phyloP scores from a whole-genome alignment of 2,329 filamentous ascomycete genomes.

The Karstenula rhodostoma region DNA sequence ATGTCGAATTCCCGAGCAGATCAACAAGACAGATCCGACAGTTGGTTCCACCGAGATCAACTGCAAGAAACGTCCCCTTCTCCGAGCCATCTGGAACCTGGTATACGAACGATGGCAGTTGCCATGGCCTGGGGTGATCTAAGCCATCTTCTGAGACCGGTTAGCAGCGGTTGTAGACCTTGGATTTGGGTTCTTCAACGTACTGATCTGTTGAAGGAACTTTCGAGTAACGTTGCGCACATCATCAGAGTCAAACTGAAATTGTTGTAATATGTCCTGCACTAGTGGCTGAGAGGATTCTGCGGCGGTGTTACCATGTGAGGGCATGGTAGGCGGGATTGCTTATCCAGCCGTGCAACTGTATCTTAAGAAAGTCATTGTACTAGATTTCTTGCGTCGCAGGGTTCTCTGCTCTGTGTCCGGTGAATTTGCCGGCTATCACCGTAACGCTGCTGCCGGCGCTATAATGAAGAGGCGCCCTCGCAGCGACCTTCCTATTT shows the following conservation, averaged over 20 bases:
- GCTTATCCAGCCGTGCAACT: neutral
- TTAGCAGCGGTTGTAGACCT: neutral
- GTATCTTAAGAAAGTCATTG: constrained; percentile 3
- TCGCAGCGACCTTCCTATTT: neutral
- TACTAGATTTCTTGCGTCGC: neutral
- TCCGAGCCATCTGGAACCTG: constrained; percentile 10
- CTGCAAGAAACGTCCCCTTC: constrained; percentile 91
- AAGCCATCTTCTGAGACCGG: constrained; percentile 11
- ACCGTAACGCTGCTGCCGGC: neutral
- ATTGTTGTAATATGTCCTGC: constrained; percentile 1
- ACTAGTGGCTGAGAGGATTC: neutral
- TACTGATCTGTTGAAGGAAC: constrained; percentile 11
- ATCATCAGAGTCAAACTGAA: neutral
- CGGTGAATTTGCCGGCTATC: constrained; percentile 2
- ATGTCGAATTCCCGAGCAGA: constrained; percentile 92
- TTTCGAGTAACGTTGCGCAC: neutral
- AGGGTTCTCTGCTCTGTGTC: neutral
- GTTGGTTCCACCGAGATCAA: constrained; percentile 96
- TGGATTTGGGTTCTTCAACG: neutral
- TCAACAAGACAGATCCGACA: constrained; percentile 96
- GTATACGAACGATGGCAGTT: constrained; percentile 8
- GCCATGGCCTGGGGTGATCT: constrained; percentile 3
- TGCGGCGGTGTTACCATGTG: neutral
- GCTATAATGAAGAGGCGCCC: neutral
- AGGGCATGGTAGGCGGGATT: neutral